A percentile compares a stretch with the other conserved stretches of the same genome.
Evolutionary conservation across 2,329 filamentous ascomycete genomes (phyloP).

Genomic region (Beauveria sp.): DNA sequence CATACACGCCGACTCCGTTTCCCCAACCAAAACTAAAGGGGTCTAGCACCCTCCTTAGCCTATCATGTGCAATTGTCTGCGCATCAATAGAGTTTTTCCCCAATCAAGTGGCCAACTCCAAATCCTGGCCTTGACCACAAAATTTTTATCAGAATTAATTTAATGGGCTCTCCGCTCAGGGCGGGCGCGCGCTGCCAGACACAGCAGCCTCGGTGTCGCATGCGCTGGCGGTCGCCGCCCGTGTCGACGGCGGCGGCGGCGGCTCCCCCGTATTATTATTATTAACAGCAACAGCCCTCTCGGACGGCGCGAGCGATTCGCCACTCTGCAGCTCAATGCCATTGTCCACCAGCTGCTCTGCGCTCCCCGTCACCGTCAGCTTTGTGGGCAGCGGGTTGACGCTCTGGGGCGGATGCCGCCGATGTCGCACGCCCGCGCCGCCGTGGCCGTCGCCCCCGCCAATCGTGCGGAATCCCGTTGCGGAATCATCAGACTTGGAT

Average conservation of each 20-base stretch:
- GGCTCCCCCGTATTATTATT: not conserved
- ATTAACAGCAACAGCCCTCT: not conserved
- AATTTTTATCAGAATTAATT: too few relatives aligned
- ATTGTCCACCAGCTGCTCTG: slow-evolving; percentile 5
- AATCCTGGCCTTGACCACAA: too few relatives aligned
- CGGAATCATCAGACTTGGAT: slow-evolving; percentile 9
- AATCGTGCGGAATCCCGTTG: slow-evolving; percentile 5
- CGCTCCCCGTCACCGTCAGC: slow-evolving; percentile 5
- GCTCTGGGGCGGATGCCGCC: not conserved
- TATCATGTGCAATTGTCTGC: not conserved
- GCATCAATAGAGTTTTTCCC: not conserved
- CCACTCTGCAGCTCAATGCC: slow-evolving; percentile 3
- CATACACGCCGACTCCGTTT: slow-evolving; percentile 8
- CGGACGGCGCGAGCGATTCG: not conserved
- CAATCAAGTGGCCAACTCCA: not conserved
- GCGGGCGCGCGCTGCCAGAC: not conserved
- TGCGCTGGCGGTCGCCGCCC: not conserved
- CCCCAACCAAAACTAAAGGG: not conserved
- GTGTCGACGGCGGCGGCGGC: not conserved
- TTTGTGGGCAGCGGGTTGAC: slow-evolving; percentile 9
- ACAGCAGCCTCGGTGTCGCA: slow-evolving; percentile 1
- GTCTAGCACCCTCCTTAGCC: not conserved
- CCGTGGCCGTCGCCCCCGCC: slow-evolving; percentile 6
- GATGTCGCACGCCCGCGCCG: not conserved
- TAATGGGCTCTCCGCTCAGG: not conserved